Conservation (phyloP, 2,329 filamentous ascomycete genomes). For the Fusarium subglutinans region DNA sequence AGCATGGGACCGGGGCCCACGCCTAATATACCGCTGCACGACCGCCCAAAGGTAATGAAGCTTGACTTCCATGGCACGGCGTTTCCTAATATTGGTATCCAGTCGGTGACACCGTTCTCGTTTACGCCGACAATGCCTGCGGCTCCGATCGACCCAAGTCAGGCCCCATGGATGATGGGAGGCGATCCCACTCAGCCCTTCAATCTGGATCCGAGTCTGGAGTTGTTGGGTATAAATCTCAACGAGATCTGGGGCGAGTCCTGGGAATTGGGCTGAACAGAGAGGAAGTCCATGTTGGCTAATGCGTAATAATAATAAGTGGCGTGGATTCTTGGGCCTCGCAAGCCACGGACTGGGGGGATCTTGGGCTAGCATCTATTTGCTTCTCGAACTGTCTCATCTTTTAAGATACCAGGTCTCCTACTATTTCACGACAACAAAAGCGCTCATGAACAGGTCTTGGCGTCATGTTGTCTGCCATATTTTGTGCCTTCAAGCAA, state of each 20-base stretch:
- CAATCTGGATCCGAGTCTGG: constrained; percentile 64
- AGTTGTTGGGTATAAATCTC: constrained; percentile 62
- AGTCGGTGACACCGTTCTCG: constrained; percentile 56
- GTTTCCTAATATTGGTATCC: constrained; percentile 44
- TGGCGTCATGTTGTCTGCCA: constrained; percentile 11
- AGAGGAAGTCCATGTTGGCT: constrained; percentile 5
- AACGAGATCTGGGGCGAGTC: constrained; percentile 66
- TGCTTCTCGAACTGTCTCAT: constrained; percentile 8
- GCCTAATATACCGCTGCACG: constrained; percentile 48
- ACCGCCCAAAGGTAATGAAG: constrained; percentile 52
- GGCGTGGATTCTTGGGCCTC: constrained; percentile 21
- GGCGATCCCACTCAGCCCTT: constrained; percentile 50
- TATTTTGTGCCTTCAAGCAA: constrained; percentile 27
- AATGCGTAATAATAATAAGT: constrained; percentile 39
- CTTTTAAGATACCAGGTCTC: constrained; percentile 36
- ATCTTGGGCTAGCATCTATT: constrained; percentile 11
- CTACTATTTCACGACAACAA: constrained; percentile 31
- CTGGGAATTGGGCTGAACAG: constrained; percentile 52
- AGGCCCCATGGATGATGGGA: constrained; percentile 48
- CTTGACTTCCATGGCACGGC: constrained; percentile 38
- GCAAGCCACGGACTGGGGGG: not conserved
- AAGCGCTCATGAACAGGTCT: constrained; percentile 19
- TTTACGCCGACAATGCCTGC: constrained; percentile 50
- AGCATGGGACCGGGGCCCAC: constrained; percentile 42
- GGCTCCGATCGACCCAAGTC: constrained; percentile 47